Evolutionary conservation across 2,329 filamentous ascomycete species (phyloP), one percentile per base, ranked within the genome.

Genomic region (Hypocreales sp.): DNA sequence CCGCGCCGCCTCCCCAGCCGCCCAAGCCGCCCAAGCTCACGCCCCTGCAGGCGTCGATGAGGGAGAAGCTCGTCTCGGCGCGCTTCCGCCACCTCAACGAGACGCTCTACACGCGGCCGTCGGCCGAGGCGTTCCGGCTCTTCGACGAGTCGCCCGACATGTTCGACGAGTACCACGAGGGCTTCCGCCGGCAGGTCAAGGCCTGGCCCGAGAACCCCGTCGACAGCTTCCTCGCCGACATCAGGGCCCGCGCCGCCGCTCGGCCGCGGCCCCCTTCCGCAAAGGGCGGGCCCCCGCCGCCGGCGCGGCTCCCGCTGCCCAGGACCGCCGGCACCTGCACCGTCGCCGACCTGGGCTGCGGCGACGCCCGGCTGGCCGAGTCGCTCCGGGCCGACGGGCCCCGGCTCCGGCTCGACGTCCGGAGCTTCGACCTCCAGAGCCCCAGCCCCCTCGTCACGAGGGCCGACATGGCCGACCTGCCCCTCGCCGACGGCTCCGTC

Each of bases 31-130:
- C 53, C 35, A 82, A 80, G 40, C 71, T 98, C 44, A 98, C 90
- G 1, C 84, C 90, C 4, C 73, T 98, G 31, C 90, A 98, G 61
- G 73, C 79, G 30, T 75, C 82, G 4, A 98, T 98, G 90, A 77
- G 82, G 35, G 78, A 84, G 47, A 98, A 98, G 61, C 74, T 98
- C 36, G 67, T 92, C 35, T 92, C 86, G 8, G 86, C 90, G 2
- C 84, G 90, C 32, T 98, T 98, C 68, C 83, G 90, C 37, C 84
- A 95, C 54, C 73, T 98, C 35, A 98, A 98, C 53, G 80, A 98
- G 59, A 87, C 83, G 0, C 74, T 98, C 10, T 98, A 98, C 59
- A 95, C 87, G 5, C 81, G 77, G 7, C 81, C 86, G 1, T 98
- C 90, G 0, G 61, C 64, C 20, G 74, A 90, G 38, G 80, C 90